Percentiles rank a stretch among this genome's conserved stretches.
Evolutionary conservation across 176 grass and related monocot species (phyloP).

Genomic region (Juncus inflexus): DNA sequence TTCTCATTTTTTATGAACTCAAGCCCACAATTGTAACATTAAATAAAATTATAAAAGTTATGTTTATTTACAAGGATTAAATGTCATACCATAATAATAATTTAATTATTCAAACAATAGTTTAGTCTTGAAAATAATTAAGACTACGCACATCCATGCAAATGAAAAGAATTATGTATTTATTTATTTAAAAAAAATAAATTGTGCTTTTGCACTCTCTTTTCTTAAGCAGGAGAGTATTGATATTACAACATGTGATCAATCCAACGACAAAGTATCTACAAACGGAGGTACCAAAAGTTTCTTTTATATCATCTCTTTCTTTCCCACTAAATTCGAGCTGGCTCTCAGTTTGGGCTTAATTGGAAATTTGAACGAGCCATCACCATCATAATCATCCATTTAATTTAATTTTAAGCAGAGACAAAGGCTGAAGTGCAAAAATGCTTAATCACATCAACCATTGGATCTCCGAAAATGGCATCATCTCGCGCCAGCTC

Average conservation of each 20-base stretch:
- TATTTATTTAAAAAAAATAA: too few relatives aligned
- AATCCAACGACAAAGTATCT: slow-evolving; percentile 41
- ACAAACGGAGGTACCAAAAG: slow-evolving; percentile 46
- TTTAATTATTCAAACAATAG: too few relatives aligned
- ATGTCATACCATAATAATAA: too few relatives aligned
- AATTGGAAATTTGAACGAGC: neutral
- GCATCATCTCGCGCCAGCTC: slow-evolving; percentile 60
- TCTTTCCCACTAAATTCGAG: neutral
- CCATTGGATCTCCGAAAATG: slow-evolving; percentile 61
- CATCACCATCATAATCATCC: neutral
- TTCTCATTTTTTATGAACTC: neutral
- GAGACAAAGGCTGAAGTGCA: slow-evolving; percentile 34
- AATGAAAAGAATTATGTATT: too few relatives aligned
- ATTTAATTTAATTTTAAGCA: slow-evolving; percentile 27
- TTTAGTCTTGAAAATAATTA: too few relatives aligned
- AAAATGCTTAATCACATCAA: slow-evolving; percentile 47
- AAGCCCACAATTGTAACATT: too few relatives aligned
- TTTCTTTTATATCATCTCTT: neutral
- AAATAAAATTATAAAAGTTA: too few relatives aligned
- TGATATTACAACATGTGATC: slow-evolving; percentile 75
- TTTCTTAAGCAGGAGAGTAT: slow-evolving; percentile 31
- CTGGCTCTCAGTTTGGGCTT: neutral
- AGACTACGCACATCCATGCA: too few relatives aligned
- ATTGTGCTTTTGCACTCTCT: too few relatives aligned
- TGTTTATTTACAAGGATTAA: too few relatives aligned